These are phyloP conservation scores for Discostella pseudostelligera DNA, from an alignment of 108 stramenopile species.

Conservation along the genomic window DNA sequence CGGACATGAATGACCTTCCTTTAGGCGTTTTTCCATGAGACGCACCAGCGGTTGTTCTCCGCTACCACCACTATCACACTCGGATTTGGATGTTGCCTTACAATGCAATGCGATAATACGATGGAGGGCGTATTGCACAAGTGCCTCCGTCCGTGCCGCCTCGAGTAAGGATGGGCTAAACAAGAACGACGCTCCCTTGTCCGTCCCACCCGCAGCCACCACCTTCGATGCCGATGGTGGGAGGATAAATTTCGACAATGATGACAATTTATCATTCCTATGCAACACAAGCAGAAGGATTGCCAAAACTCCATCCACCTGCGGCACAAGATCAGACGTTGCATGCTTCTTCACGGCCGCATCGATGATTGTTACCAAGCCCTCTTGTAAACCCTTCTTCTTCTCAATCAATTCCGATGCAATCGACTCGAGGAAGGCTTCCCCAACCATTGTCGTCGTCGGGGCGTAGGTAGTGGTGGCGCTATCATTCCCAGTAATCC, in stretches of 20 bases:
- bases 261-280: conserved; percentile 23
- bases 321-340: conserved; percentile 52
- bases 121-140: conserved; percentile 60
- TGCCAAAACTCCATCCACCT: conserved; percentile 66
- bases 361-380: conserved; percentile 59
- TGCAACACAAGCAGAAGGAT: conserved; percentile 54
- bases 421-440: conserved; percentile 33
- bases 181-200: conserved; percentile 51
- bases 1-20: conserved; percentile 28
- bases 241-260: conserved; percentile 25
- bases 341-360: conserved; percentile 63
- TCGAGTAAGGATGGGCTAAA: conserved; percentile 46
- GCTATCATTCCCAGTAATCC: neutral
- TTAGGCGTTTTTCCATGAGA: conserved; percentile 33
- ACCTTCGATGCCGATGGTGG: conserved; percentile 51
- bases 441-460: conserved; percentile 12
- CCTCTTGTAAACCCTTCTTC: conserved; percentile 40
- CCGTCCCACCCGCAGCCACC: conserved; percentile 45
- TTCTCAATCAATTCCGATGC: conserved; percentile 40
- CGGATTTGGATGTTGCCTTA: conserved; percentile 44
- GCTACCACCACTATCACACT: conserved; percentile 20
- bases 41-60: conserved; percentile 24
- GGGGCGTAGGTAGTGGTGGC: conserved; percentile 3
- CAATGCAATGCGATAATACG: conserved; percentile 59
- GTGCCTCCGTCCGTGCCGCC: conserved; percentile 45